These are phyloP conservation scores for Clavaria fumosa DNA, from an alignment of 768 basidiomycete species.

Conservation along the genomic window DNA sequence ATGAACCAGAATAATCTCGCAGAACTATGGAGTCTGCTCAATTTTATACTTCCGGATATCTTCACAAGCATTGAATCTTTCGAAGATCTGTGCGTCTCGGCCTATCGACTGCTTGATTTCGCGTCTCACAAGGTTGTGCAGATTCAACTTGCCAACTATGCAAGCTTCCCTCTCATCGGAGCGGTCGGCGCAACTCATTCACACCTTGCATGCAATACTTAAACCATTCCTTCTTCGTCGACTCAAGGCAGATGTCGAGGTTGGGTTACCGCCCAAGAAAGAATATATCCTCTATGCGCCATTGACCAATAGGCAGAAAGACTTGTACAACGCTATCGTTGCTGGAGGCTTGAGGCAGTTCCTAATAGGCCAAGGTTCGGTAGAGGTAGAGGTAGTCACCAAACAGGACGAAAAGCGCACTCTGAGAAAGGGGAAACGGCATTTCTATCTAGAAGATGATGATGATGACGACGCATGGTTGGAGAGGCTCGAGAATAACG, in stretches of 20 bases:
- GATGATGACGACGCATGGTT: slow-evolving; percentile 57
- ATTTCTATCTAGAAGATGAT: slow-evolving; percentile 40
- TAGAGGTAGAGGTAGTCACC: slow-evolving; percentile 8
- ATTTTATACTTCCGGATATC: slow-evolving; percentile 90
- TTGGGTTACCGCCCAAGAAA: slow-evolving; percentile 75
- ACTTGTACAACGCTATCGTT: slow-evolving; percentile 70
- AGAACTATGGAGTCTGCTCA: slow-evolving; percentile 89
- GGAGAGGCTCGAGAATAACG: slow-evolving; percentile 38
- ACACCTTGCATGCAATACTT: slow-evolving; percentile 75
- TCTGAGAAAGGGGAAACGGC: slow-evolving; percentile 23
- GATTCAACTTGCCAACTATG: slow-evolving; percentile 61
- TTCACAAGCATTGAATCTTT: slow-evolving; percentile 83
- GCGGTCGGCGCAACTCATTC: slow-evolving; percentile 52
- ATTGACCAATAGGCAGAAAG: slow-evolving; percentile 66
- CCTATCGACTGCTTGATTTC: slow-evolving; percentile 2
- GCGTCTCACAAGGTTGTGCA: slow-evolving; percentile 12
- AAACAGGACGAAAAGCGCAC: slow-evolving; percentile 12
- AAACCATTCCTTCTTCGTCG: slow-evolving; percentile 91
- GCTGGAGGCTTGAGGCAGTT: slow-evolving; percentile 55
- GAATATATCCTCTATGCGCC: slow-evolving; percentile 92
- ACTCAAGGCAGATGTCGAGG: slow-evolving; percentile 77
- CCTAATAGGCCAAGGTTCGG: slow-evolving; percentile 27
- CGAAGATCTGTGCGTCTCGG: slow-evolving; percentile 57
- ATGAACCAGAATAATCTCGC: slow-evolving; percentile 83
- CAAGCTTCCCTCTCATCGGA: slow-evolving; percentile 38